Evolutionary conservation across 83 land plant genomes (phyloP).

Genomic region (Picea abies): DNA sequence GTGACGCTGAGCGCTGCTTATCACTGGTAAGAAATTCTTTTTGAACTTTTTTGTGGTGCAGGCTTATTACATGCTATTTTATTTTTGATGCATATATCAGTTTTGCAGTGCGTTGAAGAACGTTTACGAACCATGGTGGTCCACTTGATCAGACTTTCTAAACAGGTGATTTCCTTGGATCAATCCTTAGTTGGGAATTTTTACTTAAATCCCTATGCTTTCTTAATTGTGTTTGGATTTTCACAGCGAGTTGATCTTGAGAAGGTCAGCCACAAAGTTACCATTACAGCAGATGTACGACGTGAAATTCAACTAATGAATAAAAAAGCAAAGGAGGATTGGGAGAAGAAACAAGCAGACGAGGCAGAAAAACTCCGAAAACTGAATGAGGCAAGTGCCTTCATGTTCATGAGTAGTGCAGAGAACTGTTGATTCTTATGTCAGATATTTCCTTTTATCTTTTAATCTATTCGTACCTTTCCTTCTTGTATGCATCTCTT

Average conservation of each 20-base stretch:
- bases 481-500: not conserved
- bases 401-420: not conserved
- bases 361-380: constrained; percentile 76
- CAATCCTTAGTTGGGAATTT: not conserved
- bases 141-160: constrained; percentile 73
- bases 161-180: constrained; percentile 58
- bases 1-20: constrained; percentile 89
- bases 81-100: not conserved
- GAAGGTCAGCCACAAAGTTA: constrained; percentile 59
- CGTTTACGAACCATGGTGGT: constrained; percentile 70
- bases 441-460: not conserved
- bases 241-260: constrained; percentile 82
- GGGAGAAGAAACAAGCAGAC: constrained; percentile 84
- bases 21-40: constrained; percentile 68
- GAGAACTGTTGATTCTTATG: not conserved
- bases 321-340: constrained; percentile 73
- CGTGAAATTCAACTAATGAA: constrained; percentile 69
- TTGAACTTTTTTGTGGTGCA: not conserved
- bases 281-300: constrained; percentile 74
- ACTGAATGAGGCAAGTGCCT: constrained; percentile 53
- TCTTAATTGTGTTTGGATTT: constrained; percentile 3
- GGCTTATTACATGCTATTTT: no score
- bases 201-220: not conserved
- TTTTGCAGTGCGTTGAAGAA: constrained; percentile 85
- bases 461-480: not conserved